phyloP scores from a whole-genome alignment of 257 asterid species.

The Primulina huaijiensis region DNA sequence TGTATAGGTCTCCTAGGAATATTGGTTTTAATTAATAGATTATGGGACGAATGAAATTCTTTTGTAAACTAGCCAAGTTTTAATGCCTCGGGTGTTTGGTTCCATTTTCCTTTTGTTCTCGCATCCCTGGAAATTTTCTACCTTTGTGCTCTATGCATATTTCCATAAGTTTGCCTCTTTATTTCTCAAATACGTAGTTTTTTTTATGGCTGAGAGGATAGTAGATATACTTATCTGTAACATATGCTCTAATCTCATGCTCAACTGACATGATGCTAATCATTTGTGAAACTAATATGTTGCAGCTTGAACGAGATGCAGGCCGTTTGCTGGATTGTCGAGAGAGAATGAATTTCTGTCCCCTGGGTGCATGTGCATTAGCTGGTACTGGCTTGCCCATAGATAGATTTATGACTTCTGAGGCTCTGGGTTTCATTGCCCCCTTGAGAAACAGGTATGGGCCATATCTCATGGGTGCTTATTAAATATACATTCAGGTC shows the following conservation, averaged over 20 bases:
- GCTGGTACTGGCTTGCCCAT: conserved; percentile 99
- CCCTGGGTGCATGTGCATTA: conserved; percentile 97
- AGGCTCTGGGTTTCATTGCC: conserved; percentile 83
- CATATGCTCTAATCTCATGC: conserved; percentile 1
- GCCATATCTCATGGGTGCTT: not conserved
- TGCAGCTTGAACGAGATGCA: conserved; percentile 96
- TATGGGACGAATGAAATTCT: not conserved
- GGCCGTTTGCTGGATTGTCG: conserved; percentile 81
- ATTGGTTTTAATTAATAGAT: not conserved
- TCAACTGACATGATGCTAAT: conserved; percentile 19
- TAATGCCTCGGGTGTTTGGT: not conserved
- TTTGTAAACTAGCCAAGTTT: not conserved
- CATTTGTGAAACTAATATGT: conserved; percentile 19
- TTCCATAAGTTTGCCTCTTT: not conserved
- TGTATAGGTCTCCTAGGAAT: not conserved
- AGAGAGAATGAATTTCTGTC: conserved; percentile 76
- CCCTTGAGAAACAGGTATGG: conserved; percentile 92
- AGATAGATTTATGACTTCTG: conserved; percentile 95
- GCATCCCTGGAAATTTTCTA: not conserved
- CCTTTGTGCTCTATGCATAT: not conserved
- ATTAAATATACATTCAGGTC: not conserved
- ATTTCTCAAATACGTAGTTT: not conserved
- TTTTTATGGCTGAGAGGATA: conserved; percentile 16
- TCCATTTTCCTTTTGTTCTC: not conserved
- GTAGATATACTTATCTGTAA: not conserved